These are phyloP conservation scores for Thelephora ganbajun DNA, from an alignment of 768 basidiomycete genomes.

Conservation along the genomic window DNA sequence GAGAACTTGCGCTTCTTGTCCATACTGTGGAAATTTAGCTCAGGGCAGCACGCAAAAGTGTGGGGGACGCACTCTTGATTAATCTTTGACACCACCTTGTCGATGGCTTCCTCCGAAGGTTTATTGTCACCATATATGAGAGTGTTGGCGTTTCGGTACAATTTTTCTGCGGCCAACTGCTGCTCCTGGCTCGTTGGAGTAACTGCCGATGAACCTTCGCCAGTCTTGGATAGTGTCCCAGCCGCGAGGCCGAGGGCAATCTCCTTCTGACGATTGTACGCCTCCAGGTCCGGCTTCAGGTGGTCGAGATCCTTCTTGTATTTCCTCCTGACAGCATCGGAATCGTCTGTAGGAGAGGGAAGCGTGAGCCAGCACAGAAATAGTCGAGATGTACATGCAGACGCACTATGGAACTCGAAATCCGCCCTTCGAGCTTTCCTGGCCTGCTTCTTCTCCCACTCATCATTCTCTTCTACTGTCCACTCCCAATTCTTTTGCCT, in stretches of 20 bases:
- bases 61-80: slow-evolving; percentile 72
- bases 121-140: slow-evolving; percentile 92
- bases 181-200: slow-evolving; percentile 46
- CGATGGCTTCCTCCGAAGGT: slow-evolving; percentile 90
- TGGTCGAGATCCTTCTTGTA: slow-evolving; percentile 89
- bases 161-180: slow-evolving; percentile 56
- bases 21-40: slow-evolving; percentile 33
- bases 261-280: slow-evolving; percentile 86
- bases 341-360: slow-evolving; percentile 47
- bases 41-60: background rate
- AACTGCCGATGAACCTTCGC: slow-evolving; percentile 20
- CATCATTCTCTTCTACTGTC: slow-evolving; percentile 89
- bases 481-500: slow-evolving; percentile 90
- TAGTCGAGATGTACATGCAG: background rate
- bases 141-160: slow-evolving; percentile 90
- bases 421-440: slow-evolving; percentile 76
- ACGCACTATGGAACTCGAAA: slow-evolving; percentile 83
- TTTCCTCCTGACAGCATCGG: slow-evolving; percentile 73
- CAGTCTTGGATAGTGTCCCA: slow-evolving; percentile 33
- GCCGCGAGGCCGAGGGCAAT: slow-evolving; percentile 61
- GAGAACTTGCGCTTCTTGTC: slow-evolving; percentile 88
- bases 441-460: slow-evolving; percentile 86
- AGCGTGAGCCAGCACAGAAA: background rate
- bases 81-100: slow-evolving; percentile 80
- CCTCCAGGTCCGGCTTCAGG: slow-evolving; percentile 76